A percentile compares a stretch with the other conserved stretches of the same genome.
These are phyloP conservation scores for Musa schizocarpa DNA, from an alignment of 176 grass and related monocot genomes.

Conservation along the genomic window DNA sequence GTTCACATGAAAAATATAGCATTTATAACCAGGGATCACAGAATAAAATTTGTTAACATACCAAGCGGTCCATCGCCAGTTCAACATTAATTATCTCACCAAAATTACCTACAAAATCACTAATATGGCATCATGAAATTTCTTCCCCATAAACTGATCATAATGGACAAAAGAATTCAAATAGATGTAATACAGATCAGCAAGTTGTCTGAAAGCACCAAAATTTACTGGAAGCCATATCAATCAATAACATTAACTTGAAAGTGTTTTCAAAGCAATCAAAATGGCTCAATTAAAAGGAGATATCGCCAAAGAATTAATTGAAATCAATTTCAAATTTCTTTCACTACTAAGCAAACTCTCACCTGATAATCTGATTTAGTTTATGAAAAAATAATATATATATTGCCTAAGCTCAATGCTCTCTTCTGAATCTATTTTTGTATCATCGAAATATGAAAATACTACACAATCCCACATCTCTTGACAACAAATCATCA, in stretches of 20 bases:
- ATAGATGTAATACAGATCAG: neutral
- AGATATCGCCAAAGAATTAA: neutral
- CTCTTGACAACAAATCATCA: neutral
- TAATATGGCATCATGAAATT: neutral
- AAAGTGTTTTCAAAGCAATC: neutral
- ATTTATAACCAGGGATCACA: slow-evolving; percentile 1
- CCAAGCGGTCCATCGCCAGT: slow-evolving; percentile 79
- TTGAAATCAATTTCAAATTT: neutral
- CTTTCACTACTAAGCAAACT: neutral
- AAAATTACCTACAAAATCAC: slow-evolving; percentile 53
- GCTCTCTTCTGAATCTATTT: neutral
- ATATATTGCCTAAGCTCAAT: neutral
- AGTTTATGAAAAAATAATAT: neutral
- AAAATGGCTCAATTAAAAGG: neutral
- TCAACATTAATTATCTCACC: slow-evolving; percentile 94
- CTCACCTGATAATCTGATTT: neutral
- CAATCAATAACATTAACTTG: neutral
- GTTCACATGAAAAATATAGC: neutral
- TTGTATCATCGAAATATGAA: neutral
- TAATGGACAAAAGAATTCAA: neutral
- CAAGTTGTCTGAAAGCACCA: neutral
- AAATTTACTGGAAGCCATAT: neutral
- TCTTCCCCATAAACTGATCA: neutral
- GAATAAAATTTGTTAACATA: slow-evolving; percentile 31
- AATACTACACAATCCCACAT: neutral